Evolutionary conservation across 2,329 filamentous ascomycete species (phyloP).

Genomic region (Clonostachys rosea): DNA sequence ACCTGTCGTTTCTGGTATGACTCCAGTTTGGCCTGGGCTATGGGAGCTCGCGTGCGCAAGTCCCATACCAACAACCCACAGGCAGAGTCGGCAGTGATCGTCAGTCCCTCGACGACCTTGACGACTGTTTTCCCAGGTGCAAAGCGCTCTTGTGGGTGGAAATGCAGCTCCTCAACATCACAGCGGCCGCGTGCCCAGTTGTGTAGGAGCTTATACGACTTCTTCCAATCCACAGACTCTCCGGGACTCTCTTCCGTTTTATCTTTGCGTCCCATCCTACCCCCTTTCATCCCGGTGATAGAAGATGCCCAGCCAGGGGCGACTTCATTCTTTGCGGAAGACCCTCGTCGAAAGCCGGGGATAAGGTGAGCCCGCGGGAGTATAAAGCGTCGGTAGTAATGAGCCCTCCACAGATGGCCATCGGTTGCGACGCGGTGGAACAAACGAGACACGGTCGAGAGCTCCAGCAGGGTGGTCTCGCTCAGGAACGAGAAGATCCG

Average conservation of each 20-base stretch:
- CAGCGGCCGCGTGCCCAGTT: conserved; percentile 88
- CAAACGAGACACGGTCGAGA: conserved; percentile 65
- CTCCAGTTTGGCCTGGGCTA: conserved; percentile 43
- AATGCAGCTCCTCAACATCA: conserved; percentile 71
- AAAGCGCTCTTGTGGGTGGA: conserved; percentile 20
- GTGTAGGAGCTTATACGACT: conserved; percentile 79
- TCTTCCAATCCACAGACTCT: conserved; percentile 71
- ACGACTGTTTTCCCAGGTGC: conserved; percentile 59
- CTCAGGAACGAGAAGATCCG: conserved; percentile 78
- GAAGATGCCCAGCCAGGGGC: neutral
- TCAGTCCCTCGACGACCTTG: conserved; percentile 70
- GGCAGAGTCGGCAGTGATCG: conserved; percentile 68
- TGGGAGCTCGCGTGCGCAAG: conserved; percentile 55
- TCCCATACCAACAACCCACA: conserved; percentile 78
- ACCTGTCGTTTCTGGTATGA: conserved; percentile 10
- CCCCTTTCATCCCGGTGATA: neutral
- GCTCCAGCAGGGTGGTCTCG: conserved; percentile 59
- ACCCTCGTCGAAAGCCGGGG: conserved; percentile 49
- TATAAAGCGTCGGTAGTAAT: conserved; percentile 86
- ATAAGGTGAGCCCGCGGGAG: conserved; percentile 73
- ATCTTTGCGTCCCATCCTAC: conserved; percentile 27
- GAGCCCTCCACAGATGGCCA: conserved; percentile 83
- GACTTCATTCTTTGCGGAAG: neutral
- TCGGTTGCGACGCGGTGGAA: conserved; percentile 72
- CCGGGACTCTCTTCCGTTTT: conserved; percentile 30